Evolutionary conservation across 2,329 filamentous ascomycete species (phyloP), one percentile per base, ranked within the genome.

Genomic region (Hymenoscyphus scutula): DNA sequence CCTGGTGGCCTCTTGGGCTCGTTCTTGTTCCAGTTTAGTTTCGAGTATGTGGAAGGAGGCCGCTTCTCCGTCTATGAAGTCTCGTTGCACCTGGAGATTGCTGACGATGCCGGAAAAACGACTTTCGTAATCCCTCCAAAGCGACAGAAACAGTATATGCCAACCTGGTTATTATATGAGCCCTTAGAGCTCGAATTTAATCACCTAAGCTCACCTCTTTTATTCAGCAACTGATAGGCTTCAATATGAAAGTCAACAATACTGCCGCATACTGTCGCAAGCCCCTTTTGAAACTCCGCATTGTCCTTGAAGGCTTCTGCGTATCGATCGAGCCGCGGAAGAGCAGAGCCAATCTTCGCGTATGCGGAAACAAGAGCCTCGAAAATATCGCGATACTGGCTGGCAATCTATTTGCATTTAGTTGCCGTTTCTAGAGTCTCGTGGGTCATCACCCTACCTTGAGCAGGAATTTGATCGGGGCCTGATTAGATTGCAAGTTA

Each of bases 181-280:
- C 19, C 2, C 15, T 55, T 13, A 11, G 1, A 55, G 11, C 32
- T 4, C 27, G 17, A 27, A 32, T 27, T 27, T 55, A 8, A 29
- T 11, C 15, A 25, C 53, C 15, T 32, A n/a, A 55, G 53, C 23
- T 29, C n/a, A 30, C 53, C 23, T 55, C 17, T 62, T 62, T 60
- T 38, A 37, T 62, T 37, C 17, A 83, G 74, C 53, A 81, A 81
- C 23, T 76, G 76, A 63, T 83, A 83, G 0, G 79, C 79, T 1
- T 76, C 56, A 37, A 75, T 75, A 56, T 83, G 81, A 30, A 83
- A 83, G 10, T 77, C 63, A 0, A 83, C 69, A 25, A 83, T 81
- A 13, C 81, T 77, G 0, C 74, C 69, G 48, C 83, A 83, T 34
- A 81, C 79, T 0, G 77, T 63, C 0, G 78, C 79, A 0, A 82